Percentiles rank a stretch among this genome's conserved stretches.
phyloP scores from a whole-genome alignment of 2,329 filamentous ascomycete species.

The Keithomyces neogunnii region DNA sequence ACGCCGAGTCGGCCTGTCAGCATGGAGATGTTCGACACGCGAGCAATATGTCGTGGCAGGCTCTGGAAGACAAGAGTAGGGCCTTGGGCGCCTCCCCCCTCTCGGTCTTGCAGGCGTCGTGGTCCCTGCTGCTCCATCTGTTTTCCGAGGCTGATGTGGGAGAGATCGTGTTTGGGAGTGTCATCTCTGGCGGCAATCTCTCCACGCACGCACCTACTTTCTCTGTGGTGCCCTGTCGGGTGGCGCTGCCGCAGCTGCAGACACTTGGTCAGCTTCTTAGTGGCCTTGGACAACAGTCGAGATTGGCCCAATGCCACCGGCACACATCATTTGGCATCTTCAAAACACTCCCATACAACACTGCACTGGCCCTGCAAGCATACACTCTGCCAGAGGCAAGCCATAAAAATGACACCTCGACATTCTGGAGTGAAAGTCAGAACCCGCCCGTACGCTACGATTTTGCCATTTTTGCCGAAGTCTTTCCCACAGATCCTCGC shows the following conservation, averaged over 20 bases:
- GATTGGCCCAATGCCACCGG: constrained; percentile 13
- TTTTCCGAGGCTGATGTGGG: constrained; percentile 23
- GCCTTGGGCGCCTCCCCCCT: constrained; percentile 19
- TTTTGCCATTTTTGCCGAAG: constrained; percentile 1
- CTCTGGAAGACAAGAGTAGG: constrained; percentile 11
- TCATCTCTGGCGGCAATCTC: constrained; percentile 21
- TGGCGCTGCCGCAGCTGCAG: constrained; percentile 13
- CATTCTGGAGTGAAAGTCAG: neutral
- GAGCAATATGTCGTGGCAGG: constrained; percentile 8
- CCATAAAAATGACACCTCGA: neutral
- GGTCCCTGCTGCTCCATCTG: constrained; percentile 22
- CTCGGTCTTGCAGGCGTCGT: constrained; percentile 26
- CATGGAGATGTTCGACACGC: constrained; percentile 7
- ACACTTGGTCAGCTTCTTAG: constrained; percentile 9
- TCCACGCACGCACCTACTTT: constrained; percentile 23
- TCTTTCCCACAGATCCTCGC: neutral
- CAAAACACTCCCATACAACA: constrained; percentile 24
- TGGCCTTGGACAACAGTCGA: constrained; percentile 8
- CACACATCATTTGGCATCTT: constrained; percentile 16
- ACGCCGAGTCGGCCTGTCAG: neutral
- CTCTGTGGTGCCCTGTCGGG: constrained; percentile 23
- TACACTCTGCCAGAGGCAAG: constrained; percentile 9
- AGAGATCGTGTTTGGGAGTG: constrained; percentile 25
- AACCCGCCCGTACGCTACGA: neutral
- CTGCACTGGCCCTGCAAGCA: constrained; percentile 24